A percentile compares a stretch with the other conserved stretches of the same genome.
Evolutionary conservation across 768 basidiomycete species (phyloP).

Genomic region (Trametes coccinea): DNA sequence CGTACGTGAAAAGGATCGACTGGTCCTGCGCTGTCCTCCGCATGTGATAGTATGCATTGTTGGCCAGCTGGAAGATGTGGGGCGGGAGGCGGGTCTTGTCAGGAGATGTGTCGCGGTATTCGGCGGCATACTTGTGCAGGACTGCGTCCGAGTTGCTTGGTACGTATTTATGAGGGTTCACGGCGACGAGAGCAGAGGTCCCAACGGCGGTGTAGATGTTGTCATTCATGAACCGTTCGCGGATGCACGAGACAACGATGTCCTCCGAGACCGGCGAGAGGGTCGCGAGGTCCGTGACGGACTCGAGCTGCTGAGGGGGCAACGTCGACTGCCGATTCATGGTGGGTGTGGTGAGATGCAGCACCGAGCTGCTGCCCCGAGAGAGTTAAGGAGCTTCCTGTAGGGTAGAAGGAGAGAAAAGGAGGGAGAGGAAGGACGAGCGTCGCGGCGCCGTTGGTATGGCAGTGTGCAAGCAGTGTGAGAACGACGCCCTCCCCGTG

Average conservation of each 20-base stretch:
- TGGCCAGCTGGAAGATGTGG: constrained; percentile 90
- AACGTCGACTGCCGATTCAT: constrained; percentile 50
- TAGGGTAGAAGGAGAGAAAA: constrained; percentile 18
- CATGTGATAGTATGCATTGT: constrained; percentile 96
- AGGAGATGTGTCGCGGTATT: constrained; percentile 75
- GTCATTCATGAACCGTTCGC: constrained; percentile 86
- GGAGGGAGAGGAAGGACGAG: constrained; percentile 19
- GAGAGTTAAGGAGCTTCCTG: constrained; percentile 11
- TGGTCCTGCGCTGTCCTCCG: constrained; percentile 92
- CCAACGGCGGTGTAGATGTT: constrained; percentile 77
- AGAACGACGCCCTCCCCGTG: constrained; percentile 10
- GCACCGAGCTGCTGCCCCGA: constrained; percentile 19
- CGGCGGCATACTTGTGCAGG: constrained; percentile 81
- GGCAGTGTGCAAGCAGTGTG: constrained; percentile 23
- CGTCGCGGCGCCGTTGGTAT: constrained; percentile 22
- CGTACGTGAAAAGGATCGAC: constrained; percentile 81
- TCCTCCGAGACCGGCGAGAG: constrained; percentile 78
- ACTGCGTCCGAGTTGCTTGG: constrained; percentile 80
- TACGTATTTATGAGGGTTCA: constrained; percentile 94
- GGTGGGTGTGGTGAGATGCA: constrained; percentile 19
- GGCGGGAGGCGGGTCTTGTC: constrained; percentile 67
- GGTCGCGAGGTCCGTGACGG: constrained; percentile 64
- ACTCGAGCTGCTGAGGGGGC: constrained; percentile 69
- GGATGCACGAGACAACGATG: constrained; percentile 78
- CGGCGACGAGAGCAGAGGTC: constrained; percentile 71